Conservation (phyloP, 2,329 filamentous ascomycete genomes). For the Fusarium torreyae region DNA sequence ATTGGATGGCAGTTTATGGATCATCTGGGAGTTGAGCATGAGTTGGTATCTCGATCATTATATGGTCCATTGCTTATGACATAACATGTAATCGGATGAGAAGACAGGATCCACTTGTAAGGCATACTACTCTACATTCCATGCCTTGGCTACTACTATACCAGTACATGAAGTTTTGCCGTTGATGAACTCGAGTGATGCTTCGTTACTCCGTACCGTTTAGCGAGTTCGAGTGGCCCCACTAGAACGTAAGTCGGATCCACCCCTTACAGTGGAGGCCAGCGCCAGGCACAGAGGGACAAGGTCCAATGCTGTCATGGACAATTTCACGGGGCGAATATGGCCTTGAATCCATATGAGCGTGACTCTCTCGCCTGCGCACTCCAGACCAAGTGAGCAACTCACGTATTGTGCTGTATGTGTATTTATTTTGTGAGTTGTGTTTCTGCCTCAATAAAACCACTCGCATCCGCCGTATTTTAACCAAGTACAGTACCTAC, state of each 20-base stretch:
- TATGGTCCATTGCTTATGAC: not conserved
- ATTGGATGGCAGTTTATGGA: slow-evolving; percentile 6
- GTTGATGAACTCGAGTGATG: slow-evolving; percentile 7
- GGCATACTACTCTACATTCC: slow-evolving; percentile 15
- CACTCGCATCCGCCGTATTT: not conserved
- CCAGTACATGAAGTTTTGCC: slow-evolving; percentile 4
- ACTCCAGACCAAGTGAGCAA: slow-evolving; percentile 31
- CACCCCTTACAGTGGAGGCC: slow-evolving; percentile 28
- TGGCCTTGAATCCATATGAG: not conserved
- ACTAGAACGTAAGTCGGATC: slow-evolving; percentile 27
- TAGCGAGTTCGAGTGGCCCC: slow-evolving; percentile 6
- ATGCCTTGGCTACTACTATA: too few species aligned
- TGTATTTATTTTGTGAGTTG: too few species aligned
- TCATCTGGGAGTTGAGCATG: slow-evolving; percentile 37
- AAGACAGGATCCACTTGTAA: slow-evolving; percentile 29
- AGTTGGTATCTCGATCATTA: slow-evolving; percentile 34
- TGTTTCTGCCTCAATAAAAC: not conserved
- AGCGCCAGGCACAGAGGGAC: slow-evolving; percentile 9
- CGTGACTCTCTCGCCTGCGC: slow-evolving; percentile 38
- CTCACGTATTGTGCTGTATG: not conserved
- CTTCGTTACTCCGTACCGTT: not conserved
- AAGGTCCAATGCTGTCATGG: slow-evolving; percentile 42
- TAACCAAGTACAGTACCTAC: not conserved
- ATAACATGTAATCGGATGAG: not conserved
- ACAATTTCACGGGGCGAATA: slow-evolving; percentile 34